A percentile compares a stretch with the other conserved stretches of the same genome.
Evolutionary conservation across 139 green algal genomes (phyloP).

Genomic region (Chlorella sp.): DNA sequence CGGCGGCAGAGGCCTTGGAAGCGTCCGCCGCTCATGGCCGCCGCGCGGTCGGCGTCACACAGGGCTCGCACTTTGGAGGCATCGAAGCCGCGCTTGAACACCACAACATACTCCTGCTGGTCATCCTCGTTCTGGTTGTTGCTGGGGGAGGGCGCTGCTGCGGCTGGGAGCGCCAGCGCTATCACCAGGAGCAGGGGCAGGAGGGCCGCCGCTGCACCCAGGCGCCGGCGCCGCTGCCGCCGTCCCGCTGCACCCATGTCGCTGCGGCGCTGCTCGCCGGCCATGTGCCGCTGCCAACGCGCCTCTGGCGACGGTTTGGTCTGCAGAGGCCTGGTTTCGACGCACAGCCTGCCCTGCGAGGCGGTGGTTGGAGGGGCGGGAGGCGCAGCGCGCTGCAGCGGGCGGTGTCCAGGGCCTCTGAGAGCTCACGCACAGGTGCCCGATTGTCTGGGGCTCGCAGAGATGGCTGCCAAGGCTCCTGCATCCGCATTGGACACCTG

Average conservation of each 20-base stretch:
- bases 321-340: too few species aligned
- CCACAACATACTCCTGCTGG: constrained; percentile 4
- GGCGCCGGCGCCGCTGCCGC: background rate
- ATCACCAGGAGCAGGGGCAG: background rate
- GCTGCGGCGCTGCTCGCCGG: background rate
- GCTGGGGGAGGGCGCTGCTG: background rate
- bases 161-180: background rate
- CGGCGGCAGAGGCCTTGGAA: constrained; percentile 10
- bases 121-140: background rate
- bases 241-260: background rate
- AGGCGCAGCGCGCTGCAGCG: too few species aligned
- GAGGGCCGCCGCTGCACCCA: background rate
- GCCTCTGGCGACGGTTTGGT: background rate
- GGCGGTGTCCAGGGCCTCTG: background rate
- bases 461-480: background rate
- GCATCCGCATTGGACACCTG: too few species aligned
- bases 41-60: background rate
- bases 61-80: background rate
- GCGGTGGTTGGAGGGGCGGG: too few species aligned
- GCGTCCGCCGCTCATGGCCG: background rate
- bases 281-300: background rate
- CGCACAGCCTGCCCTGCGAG: too few species aligned
- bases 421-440: too few species aligned
- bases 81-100: constrained; percentile 25
- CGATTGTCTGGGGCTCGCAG: background rate